A percentile compares a stretch with the other conserved stretches of the same genome.
Evolutionary conservation across 345 rosid species (phyloP).

Genomic region (Citropsis articulata): DNA sequence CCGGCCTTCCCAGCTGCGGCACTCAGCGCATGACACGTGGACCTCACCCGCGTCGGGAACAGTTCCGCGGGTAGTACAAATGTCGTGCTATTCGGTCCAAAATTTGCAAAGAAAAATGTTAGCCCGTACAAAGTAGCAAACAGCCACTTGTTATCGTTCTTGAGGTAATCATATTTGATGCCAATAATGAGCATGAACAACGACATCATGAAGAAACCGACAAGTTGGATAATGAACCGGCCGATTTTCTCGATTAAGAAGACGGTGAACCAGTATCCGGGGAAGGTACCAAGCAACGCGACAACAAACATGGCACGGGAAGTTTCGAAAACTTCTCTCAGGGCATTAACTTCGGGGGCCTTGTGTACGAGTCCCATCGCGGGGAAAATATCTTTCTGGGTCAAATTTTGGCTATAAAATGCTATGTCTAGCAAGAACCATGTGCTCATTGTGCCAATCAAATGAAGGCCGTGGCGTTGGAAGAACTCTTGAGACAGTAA

Average conservation of each 20-base stretch:
- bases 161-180: slow-evolving; percentile 35
- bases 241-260: slow-evolving; percentile 45
- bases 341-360: slow-evolving; percentile 22
- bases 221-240: slow-evolving; percentile 42
- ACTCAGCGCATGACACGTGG: slow-evolving; percentile 58
- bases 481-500: slow-evolving; percentile 42
- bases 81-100: slow-evolving; percentile 59
- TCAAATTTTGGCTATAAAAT: slow-evolving; percentile 52
- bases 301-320: slow-evolving; percentile 52
- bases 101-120: slow-evolving; percentile 60
- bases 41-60: slow-evolving; percentile 49
- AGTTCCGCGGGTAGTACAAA: slow-evolving; percentile 62
- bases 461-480: slow-evolving; percentile 40
- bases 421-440: slow-evolving; percentile 64
- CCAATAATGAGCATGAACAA: slow-evolving; percentile 43
- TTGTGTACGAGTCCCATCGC: slow-evolving; percentile 25
- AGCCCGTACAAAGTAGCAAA: slow-evolving; percentile 41
- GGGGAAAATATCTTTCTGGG: slow-evolving; percentile 58
- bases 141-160: slow-evolving; percentile 13
- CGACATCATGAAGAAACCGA: slow-evolving; percentile 63
- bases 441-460: slow-evolving; percentile 45
- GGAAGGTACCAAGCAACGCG: slow-evolving; percentile 48
- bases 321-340: slow-evolving; percentile 38
- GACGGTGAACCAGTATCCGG: slow-evolving; percentile 67
- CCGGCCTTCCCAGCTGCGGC: slow-evolving; percentile 63